These are phyloP conservation scores for Monosporozyma servazzii DNA, from an alignment of 805 yeast species.

Conservation along the genomic window DNA sequence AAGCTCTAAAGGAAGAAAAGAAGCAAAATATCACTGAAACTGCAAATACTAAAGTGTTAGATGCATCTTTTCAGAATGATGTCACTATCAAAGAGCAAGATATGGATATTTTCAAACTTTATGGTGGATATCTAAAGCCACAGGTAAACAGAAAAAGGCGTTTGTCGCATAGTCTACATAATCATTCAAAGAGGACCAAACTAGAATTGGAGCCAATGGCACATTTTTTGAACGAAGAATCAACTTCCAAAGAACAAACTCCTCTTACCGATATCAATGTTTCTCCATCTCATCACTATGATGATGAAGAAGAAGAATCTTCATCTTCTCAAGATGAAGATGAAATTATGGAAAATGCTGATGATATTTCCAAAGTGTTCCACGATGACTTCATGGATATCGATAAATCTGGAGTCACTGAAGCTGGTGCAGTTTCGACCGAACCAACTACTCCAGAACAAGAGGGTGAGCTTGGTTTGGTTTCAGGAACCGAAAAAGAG, in stretches of 20 bases:
- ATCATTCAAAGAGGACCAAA: constrained; percentile 11
- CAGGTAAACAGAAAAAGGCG: constrained; percentile 10
- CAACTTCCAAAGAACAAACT: constrained; percentile 16
- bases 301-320: constrained; percentile 9
- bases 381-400: background rate
- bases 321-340: constrained; percentile 6
- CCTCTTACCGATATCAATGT: constrained; percentile 6
- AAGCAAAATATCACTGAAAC: background rate
- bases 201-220: constrained; percentile 21
- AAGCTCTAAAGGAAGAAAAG: constrained; percentile 16
- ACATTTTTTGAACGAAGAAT: constrained; percentile 25
- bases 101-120: constrained; percentile 30
- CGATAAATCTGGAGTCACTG: background rate
- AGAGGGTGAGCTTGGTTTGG: background rate
- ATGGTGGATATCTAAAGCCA: constrained; percentile 18
- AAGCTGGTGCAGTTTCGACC: background rate
- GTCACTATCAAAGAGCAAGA: constrained; percentile 26
- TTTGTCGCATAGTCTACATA: constrained; percentile 7
- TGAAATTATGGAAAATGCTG: background rate
- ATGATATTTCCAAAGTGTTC: background rate
- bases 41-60: background rate
- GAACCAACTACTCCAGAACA: background rate
- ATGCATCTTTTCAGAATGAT: background rate
- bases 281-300: constrained; percentile 7
- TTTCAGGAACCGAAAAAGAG: background rate